phyloP scores from a whole-genome alignment of 1,284 basidiomycete genomes.

The Heliocybe sulcata region DNA sequence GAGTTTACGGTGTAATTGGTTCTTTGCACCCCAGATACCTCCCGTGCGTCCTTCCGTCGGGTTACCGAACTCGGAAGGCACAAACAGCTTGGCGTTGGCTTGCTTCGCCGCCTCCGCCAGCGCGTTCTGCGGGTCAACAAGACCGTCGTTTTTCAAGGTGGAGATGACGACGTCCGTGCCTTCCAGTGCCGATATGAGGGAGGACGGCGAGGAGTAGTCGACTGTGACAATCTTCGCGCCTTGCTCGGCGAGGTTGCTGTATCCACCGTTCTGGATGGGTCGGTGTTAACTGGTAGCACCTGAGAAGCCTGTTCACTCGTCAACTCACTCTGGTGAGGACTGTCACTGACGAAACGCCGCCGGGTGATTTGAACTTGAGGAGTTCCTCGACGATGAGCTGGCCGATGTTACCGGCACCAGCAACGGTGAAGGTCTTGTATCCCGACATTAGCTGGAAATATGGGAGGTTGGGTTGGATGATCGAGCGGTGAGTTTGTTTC shows the following conservation, averaged over 20 bases:
- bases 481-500: too few species aligned
- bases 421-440: constrained; percentile 17
- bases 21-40: constrained; percentile 7
- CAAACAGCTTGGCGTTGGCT: constrained; percentile 21
- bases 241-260: neutral
- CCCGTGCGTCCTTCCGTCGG: constrained; percentile 7
- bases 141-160: constrained; percentile 9
- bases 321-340: neutral
- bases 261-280: neutral
- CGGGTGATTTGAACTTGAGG: constrained; percentile 10
- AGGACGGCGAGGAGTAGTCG: constrained; percentile 22
- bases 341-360: neutral
- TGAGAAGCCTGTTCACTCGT: neutral
- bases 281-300: neutral
- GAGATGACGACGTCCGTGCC: constrained; percentile 18
- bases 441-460: constrained; percentile 13
- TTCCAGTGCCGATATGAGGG: constrained; percentile 12
- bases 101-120: constrained; percentile 19
- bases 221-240: constrained; percentile 9
- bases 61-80: constrained; percentile 21
- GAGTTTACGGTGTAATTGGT: constrained; percentile 5
- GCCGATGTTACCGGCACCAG: constrained; percentile 17
- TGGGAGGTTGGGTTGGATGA: too few species aligned
- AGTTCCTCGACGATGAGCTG: constrained; percentile 15
- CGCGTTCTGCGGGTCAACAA: constrained; percentile 11